Evolutionary conservation across 345 rosid species (phyloP).

Genomic region (Eucalyptus sp.): DNA sequence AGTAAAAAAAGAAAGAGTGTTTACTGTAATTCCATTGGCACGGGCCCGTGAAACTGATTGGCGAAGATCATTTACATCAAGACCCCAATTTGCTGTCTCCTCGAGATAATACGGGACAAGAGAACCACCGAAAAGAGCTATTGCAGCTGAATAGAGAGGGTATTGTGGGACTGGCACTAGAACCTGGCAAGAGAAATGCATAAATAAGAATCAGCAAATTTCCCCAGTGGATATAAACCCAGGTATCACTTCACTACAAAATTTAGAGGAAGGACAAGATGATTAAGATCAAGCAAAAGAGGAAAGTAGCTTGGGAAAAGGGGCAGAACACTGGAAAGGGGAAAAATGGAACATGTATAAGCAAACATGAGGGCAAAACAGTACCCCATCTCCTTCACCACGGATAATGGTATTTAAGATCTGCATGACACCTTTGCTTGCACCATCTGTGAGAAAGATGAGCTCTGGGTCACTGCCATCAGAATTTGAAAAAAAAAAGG

Average conservation of each 20-base stretch:
- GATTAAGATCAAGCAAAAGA: background rate
- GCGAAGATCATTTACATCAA: conserved; percentile 69
- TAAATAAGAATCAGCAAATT: background rate
- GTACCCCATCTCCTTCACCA: conserved; percentile 87
- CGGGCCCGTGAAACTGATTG: conserved; percentile 75
- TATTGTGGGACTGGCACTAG: conserved; percentile 98
- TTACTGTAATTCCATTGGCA: conserved; percentile 72
- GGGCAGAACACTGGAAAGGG: background rate
- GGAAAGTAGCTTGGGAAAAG: background rate
- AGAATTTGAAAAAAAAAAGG: background rate
- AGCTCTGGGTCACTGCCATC: conserved; percentile 84
- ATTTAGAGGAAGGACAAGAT: background rate
- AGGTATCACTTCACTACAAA: background rate
- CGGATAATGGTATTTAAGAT: conserved; percentile 79
- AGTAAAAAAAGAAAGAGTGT: conserved; percentile 13
- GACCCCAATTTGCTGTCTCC: conserved; percentile 98
- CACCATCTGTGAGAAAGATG: conserved; percentile 96
- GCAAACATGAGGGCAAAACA: background rate
- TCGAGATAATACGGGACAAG: conserved; percentile 91
- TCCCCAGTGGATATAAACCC: background rate
- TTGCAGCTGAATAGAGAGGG: conserved; percentile 95
- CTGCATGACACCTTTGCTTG: conserved; percentile 99
- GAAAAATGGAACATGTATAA: background rate
- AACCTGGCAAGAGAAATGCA: conserved; percentile 23
- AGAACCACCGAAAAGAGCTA: conserved; percentile 80